phyloP scores from a whole-genome alignment of 2,329 filamentous ascomycete genomes.

The Arthroderma sp. region DNA sequence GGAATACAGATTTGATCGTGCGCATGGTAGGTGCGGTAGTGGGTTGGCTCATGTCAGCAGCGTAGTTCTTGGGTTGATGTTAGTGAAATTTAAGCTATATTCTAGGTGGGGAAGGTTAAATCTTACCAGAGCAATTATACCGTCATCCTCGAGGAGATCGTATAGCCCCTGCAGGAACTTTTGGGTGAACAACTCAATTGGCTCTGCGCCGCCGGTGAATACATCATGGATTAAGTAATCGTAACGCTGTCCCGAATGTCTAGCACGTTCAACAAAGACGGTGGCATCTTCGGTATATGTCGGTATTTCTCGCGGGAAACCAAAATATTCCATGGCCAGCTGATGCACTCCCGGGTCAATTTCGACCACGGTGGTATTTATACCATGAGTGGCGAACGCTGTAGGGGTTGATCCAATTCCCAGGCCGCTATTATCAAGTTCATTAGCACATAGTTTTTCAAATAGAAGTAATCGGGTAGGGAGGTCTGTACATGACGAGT shows the following conservation, averaged over 20 bases:
- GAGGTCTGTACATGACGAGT: constrained; percentile 55
- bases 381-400: constrained; percentile 72
- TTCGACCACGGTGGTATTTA: constrained; percentile 87
- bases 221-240: constrained; percentile 97
- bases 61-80: constrained; percentile 59
- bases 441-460: neutral
- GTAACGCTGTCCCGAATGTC: constrained; percentile 41
- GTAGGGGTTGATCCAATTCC: constrained; percentile 86
- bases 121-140: constrained; percentile 75
- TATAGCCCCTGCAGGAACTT: constrained; percentile 66
- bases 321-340: constrained; percentile 73
- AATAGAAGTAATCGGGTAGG: constrained; percentile 11
- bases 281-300: constrained; percentile 74
- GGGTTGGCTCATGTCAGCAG: constrained; percentile 68
- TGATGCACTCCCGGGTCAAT: constrained; percentile 82
- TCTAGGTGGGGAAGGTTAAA: neutral
- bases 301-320: constrained; percentile 61
- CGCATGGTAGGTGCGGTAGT: constrained; percentile 65
- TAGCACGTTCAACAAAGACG: constrained; percentile 45
- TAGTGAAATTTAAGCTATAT: neutral
- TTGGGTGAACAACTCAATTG: constrained; percentile 71
- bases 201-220: constrained; percentile 91
- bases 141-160: constrained; percentile 59
- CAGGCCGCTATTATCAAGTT: constrained; percentile 49
- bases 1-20: constrained; percentile 72